phyloP scores from a whole-genome alignment of 1,284 basidiomycete species.

The Papiliotrema nemorosa region DNA sequence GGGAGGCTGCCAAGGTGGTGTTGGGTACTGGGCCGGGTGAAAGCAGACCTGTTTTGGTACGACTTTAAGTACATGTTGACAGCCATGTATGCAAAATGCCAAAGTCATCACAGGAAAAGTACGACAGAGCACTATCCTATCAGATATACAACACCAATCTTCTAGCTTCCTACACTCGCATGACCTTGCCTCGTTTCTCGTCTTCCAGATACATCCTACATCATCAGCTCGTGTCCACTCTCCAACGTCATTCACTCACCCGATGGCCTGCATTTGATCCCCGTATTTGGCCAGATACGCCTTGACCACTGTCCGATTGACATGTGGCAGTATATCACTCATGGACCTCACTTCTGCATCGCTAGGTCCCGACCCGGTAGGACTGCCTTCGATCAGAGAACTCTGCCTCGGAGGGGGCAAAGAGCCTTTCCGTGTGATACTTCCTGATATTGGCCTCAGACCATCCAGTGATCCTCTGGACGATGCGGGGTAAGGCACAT shows the following conservation, averaged over 20 bases:
- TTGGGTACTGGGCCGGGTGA: too few relatives aligned
- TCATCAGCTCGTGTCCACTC: neutral
- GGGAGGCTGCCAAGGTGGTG: too few relatives aligned
- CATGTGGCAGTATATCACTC: conserved; percentile 69
- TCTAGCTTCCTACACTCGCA: too few relatives aligned
- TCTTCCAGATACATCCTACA: conserved; percentile 75
- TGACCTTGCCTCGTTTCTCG: conserved; percentile 67
- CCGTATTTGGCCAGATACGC: conserved; percentile 67
- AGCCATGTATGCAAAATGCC: too few relatives aligned
- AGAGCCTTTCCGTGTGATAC: conserved; percentile 1
- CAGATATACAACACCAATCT: too few relatives aligned
- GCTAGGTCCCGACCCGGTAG: neutral
- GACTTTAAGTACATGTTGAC: too few relatives aligned
- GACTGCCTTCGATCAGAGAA: neutral
- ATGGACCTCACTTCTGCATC: conserved; percentile 60
- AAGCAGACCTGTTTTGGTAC: too few relatives aligned
- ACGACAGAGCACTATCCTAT: too few relatives aligned
- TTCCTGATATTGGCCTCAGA: too few relatives aligned
- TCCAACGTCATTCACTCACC: conserved; percentile 25
- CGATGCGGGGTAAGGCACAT: neutral
- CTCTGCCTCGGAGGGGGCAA: neutral
- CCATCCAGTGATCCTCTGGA: conserved; percentile 15
- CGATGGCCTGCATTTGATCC: conserved; percentile 76
- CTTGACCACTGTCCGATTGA: conserved; percentile 64
- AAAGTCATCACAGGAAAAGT: too few relatives aligned